These are phyloP conservation scores for Taphrina populina DNA, from an alignment of 1,139 yeast genomes.

Conservation along the genomic window DNA sequence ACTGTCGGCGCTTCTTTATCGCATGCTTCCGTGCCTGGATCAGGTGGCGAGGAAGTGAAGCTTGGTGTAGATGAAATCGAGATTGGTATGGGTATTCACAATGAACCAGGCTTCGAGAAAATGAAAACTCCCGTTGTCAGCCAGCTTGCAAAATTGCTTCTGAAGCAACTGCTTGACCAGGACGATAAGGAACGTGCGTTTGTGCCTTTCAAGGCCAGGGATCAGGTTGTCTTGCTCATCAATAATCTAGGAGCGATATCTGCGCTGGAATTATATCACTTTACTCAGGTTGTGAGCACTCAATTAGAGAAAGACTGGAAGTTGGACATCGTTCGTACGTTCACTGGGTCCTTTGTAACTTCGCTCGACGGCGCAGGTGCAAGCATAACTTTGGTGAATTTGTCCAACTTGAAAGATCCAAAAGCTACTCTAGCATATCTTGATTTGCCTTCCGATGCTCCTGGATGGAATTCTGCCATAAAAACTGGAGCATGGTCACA, in stretches of 20 bases:
- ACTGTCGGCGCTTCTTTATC: slow-evolving; percentile 89
- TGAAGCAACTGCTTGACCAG: slow-evolving; percentile 43
- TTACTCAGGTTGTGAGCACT: slow-evolving; percentile 44
- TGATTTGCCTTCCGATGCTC: slow-evolving; percentile 49
- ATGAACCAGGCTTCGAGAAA: slow-evolving; percentile 81
- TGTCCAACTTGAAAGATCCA: slow-evolving; percentile 45
- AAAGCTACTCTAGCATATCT: slow-evolving; percentile 44
- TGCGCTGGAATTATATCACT: slow-evolving; percentile 50
- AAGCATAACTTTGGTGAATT: slow-evolving; percentile 53
- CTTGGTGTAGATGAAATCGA: slow-evolving; percentile 65
- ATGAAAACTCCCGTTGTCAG: slow-evolving; percentile 66
- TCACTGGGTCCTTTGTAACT: slow-evolving; percentile 54
- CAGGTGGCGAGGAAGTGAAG: slow-evolving; percentile 52
- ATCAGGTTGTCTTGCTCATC: slow-evolving; percentile 50
- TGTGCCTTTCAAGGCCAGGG: slow-evolving; percentile 49
- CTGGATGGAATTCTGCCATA: slow-evolving; percentile 46
- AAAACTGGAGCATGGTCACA: slow-evolving; percentile 1
- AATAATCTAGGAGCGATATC: slow-evolving; percentile 58
- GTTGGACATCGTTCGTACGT: slow-evolving; percentile 50
- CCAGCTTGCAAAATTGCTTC: slow-evolving; percentile 46
- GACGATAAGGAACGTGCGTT: slow-evolving; percentile 46
- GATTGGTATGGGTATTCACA: slow-evolving; percentile 93
- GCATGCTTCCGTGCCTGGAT: slow-evolving; percentile 85
- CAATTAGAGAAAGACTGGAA: slow-evolving; percentile 48
- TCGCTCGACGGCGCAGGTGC: slow-evolving; percentile 57